These are phyloP conservation scores for Acrocalymma vagum DNA, from an alignment of 2,329 filamentous ascomycete species.

Conservation along the genomic window DNA sequence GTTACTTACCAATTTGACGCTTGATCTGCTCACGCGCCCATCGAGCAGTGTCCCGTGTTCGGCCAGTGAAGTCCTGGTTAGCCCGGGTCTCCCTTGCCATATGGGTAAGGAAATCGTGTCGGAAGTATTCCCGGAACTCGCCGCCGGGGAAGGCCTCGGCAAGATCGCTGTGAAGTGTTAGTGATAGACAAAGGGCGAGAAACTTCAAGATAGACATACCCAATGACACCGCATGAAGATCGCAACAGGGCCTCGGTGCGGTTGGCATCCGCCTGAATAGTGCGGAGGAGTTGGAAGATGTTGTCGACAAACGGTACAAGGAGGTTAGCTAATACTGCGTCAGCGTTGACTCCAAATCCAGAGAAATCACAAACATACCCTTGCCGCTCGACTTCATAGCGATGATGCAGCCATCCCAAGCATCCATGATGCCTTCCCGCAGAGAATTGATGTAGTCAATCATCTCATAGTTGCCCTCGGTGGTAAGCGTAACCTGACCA, in stretches of 20 bases:
- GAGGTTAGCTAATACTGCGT: conserved; percentile 65
- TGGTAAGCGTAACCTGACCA: conserved; percentile 78
- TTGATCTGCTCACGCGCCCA: conserved; percentile 99
- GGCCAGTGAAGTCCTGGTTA: conserved; percentile 84
- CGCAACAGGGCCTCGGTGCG: conserved; percentile 91
- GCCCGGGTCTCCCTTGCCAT: conserved; percentile 93
- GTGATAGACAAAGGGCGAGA: conserved; percentile 16
- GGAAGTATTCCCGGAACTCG: conserved; percentile 84
- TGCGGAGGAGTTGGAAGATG: conserved; percentile 87
- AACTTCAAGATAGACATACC: conserved; percentile 66
- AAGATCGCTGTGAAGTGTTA: conserved; percentile 74
- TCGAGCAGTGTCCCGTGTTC: conserved; percentile 92
- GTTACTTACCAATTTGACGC: conserved; percentile 70
- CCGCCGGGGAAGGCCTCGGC: conserved; percentile 93
- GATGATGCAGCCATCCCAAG: conserved; percentile 95
- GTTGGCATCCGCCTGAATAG: conserved; percentile 82
- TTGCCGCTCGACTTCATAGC: conserved; percentile 87
- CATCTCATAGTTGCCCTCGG: conserved; percentile 91
- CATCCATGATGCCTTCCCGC: conserved; percentile 98
- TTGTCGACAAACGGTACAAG: conserved; percentile 81
- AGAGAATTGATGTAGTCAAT: conserved; percentile 95
- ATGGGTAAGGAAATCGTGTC: conserved; percentile 85
- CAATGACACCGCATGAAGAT: conserved; percentile 96
- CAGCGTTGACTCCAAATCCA: conserved; percentile 26
- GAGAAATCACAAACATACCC: conserved; percentile 61